A percentile compares a stretch with the other conserved stretches of the same genome.
Evolutionary conservation across 2,329 filamentous ascomycete genomes (phyloP).

Genomic region (Cryphonectria parasitica): DNA sequence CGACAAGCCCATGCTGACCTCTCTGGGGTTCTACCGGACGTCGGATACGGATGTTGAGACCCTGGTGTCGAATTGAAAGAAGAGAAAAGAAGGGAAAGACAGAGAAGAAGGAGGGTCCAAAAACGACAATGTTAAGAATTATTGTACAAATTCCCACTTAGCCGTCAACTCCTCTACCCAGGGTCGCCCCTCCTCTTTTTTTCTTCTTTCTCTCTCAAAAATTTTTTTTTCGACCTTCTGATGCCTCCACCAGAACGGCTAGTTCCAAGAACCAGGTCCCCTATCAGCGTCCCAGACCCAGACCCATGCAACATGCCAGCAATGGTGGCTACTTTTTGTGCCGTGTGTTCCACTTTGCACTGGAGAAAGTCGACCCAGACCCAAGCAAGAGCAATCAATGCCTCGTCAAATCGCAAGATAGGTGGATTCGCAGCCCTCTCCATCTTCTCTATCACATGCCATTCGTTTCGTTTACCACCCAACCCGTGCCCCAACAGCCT

Average conservation of each 20-base stretch:
- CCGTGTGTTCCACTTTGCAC: neutral
- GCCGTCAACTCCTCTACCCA: neutral
- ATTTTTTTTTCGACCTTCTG: neutral
- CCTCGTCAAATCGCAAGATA: neutral
- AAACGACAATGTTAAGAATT: neutral
- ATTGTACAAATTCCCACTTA: neutral
- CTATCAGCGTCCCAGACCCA: neutral
- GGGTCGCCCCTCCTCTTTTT: neutral
- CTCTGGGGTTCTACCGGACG: slow-evolving; percentile 53
- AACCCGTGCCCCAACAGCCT: neutral
- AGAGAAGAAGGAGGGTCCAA: neutral
- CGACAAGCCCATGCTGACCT: slow-evolving; percentile 57
- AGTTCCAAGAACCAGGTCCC: neutral
- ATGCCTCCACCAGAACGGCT: slow-evolving; percentile 2
- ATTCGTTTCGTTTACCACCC: neutral
- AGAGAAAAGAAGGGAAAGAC: neutral
- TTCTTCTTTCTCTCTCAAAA: too few species aligned
- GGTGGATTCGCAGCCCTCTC: neutral
- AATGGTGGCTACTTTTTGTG: neutral
- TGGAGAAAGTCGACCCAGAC: neutral
- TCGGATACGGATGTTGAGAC: slow-evolving; percentile 45
- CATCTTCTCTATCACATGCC: neutral
- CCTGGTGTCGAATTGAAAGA: slow-evolving; percentile 37
- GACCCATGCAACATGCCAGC: neutral
- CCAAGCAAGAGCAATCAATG: neutral